A percentile compares a stretch with the other conserved stretches of the same genome.
Conservation (phyloP, 345 rosid species). For the Pistacia atlantica region DNA sequence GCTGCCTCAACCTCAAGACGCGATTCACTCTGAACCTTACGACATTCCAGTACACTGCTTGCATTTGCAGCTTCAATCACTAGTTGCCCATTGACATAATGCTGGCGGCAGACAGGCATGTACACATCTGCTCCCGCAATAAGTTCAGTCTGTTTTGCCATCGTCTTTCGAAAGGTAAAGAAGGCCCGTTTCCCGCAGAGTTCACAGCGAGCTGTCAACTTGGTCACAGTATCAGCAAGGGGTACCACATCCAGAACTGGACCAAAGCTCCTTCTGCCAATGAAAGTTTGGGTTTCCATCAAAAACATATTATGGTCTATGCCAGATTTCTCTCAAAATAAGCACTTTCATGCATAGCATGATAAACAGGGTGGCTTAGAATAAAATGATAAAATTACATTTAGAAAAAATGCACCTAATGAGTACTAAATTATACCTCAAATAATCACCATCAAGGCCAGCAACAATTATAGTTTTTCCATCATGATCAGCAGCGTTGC, state of each 20-base stretch:
- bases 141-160: slow-evolving; percentile 63
- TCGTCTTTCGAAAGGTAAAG: slow-evolving; percentile 75
- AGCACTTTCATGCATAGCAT: no score
- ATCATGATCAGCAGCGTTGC: slow-evolving; percentile 78
- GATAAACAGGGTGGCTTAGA: not conserved
- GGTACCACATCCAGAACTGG: slow-evolving; percentile 84
- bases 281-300: not conserved
- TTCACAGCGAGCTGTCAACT: slow-evolving; percentile 79
- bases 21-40: slow-evolving; percentile 28
- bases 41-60: slow-evolving; percentile 32
- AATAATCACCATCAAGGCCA: slow-evolving; percentile 90
- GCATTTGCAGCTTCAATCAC: slow-evolving; percentile 43
- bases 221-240: slow-evolving; percentile 77
- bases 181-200: slow-evolving; percentile 78
- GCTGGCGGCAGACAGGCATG: slow-evolving; percentile 92
- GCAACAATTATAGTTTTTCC: slow-evolving; percentile 76
- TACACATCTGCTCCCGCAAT: slow-evolving; percentile 81
- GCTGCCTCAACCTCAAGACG: slow-evolving; percentile 34
- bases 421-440: slow-evolving; percentile 46
- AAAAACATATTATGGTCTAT: not conserved
- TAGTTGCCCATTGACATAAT: slow-evolving; percentile 55
- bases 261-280: slow-evolving; percentile 79
- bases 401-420: not conserved
- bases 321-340: no score
- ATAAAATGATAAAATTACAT: not conserved